Conservation (phyloP, 768 basidiomycete genomes). For the Mycena polygramma region DNA sequence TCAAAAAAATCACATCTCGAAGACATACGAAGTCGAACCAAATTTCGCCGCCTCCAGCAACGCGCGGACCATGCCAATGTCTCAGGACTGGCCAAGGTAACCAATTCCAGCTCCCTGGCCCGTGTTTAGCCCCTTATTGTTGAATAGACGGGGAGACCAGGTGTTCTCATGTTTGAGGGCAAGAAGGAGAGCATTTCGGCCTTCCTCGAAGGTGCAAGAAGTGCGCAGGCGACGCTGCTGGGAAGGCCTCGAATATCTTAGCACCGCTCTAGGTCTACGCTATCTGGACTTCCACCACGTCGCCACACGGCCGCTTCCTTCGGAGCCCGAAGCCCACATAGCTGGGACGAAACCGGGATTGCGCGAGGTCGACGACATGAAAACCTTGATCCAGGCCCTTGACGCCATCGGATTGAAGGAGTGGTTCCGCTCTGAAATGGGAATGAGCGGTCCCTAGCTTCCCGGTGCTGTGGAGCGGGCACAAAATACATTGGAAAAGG, state of each 20-base stretch:
- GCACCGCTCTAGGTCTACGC: conserved; percentile 47
- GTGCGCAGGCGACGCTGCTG: conserved; percentile 38
- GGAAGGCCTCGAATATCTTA: neutral
- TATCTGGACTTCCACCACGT: conserved; percentile 61
- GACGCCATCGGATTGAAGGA: conserved; percentile 50
- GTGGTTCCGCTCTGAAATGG: conserved; percentile 55
- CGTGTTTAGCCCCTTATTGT: neutral
- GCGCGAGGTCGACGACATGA: conserved; percentile 54
- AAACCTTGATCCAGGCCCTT: conserved; percentile 46
- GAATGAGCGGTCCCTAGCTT: conserved; percentile 42
- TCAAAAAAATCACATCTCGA: too few species aligned
- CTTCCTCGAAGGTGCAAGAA: conserved; percentile 55
- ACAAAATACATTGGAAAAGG: conserved; percentile 17
- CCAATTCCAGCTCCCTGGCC: neutral
- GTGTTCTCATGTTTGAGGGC: conserved; percentile 59
- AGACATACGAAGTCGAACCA: conserved; percentile 48
- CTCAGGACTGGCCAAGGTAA: conserved; percentile 58
- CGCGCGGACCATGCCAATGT: conserved; percentile 51
- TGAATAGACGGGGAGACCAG: conserved; percentile 56
- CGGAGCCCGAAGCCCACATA: conserved; percentile 35
- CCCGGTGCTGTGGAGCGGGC: neutral
- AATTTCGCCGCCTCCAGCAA: conserved; percentile 57
- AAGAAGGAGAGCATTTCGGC: conserved; percentile 48
- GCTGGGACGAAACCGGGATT: conserved; percentile 48
- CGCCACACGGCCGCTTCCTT: conserved; percentile 47